Conservation (phyloP, 192 early-diverging fungal species). For the Phycomyces nitens region DNA sequence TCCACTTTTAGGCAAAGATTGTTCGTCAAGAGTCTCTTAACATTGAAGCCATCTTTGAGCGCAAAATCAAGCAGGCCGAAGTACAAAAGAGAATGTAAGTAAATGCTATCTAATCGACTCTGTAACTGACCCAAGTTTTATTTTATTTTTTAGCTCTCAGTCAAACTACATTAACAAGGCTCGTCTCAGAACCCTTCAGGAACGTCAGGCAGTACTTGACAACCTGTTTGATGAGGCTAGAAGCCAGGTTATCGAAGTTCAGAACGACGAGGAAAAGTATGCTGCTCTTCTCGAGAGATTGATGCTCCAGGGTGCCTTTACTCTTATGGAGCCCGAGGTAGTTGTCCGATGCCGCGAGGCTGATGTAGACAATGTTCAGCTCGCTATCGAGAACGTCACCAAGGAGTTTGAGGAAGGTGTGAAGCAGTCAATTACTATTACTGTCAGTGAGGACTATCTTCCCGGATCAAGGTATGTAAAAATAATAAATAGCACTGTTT, state of each 20-base stretch:
- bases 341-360: constrained; percentile 65
- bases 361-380: constrained; percentile 63
- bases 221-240: constrained; percentile 75
- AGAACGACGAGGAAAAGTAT: constrained; percentile 59
- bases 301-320: constrained; percentile 79
- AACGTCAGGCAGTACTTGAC: constrained; percentile 84
- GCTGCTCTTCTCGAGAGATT: constrained; percentile 66
- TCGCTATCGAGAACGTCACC: constrained; percentile 48
- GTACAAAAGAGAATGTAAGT: constrained; percentile 90
- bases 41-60: constrained; percentile 93
- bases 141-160: constrained; percentile 59
- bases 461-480: constrained; percentile 56
- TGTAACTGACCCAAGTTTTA: background rate
- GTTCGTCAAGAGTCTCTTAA: constrained; percentile 96
- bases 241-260: constrained; percentile 53
- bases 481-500: background rate
- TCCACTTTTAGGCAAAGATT: constrained; percentile 74
- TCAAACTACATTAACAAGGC: constrained; percentile 97
- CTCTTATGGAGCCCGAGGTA: constrained; percentile 82
- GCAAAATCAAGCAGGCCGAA: constrained; percentile 97
- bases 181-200: constrained; percentile 81
- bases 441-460: constrained; percentile 58
- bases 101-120: background rate
- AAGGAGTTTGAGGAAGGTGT: constrained; percentile 57
- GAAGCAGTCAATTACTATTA: constrained; percentile 41